Conservation (phyloP, 2,329 filamentous ascomycete genomes). For the Sphaerulina vaccinii region DNA sequence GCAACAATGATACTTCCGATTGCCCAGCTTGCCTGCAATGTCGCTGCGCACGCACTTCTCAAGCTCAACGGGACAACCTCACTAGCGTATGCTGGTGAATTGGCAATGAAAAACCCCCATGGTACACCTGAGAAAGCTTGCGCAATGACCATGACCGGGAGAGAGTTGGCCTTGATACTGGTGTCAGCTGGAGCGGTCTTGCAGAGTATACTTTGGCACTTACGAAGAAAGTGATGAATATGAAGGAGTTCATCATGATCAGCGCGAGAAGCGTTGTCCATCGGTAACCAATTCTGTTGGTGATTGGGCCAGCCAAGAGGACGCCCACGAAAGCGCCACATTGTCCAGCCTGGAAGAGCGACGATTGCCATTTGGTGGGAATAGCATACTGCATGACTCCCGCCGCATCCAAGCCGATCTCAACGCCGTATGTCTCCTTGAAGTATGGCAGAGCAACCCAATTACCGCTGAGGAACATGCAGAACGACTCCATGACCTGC, state of each 20-base stretch:
- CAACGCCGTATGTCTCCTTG: slow-evolving; percentile 47
- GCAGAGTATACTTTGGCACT: too few species aligned
- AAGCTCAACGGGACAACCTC: slow-evolving; percentile 59
- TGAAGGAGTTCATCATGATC: slow-evolving; percentile 56
- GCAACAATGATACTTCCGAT: slow-evolving; percentile 59
- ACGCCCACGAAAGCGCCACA: slow-evolving; percentile 59
- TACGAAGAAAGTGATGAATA: slow-evolving; percentile 59
- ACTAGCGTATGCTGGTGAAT: slow-evolving; percentile 58
- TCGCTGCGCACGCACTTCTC: slow-evolving; percentile 56
- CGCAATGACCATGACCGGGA: slow-evolving; percentile 39
- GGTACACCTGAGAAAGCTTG: slow-evolving; percentile 60
- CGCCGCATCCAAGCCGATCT: neutral
- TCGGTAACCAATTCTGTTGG: slow-evolving; percentile 57
- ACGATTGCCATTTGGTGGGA: slow-evolving; percentile 55
- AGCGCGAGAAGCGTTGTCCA: slow-evolving; percentile 55
- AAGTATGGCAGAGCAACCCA: slow-evolving; percentile 55
- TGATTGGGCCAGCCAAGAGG: slow-evolving; percentile 57
- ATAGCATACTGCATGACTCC: slow-evolving; percentile 48
- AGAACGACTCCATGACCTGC: slow-evolving; percentile 60
- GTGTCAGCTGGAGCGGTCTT: too few species aligned
- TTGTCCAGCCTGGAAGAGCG: slow-evolving; percentile 54
- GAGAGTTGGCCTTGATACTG: too few species aligned
- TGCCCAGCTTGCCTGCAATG: slow-evolving; percentile 63
- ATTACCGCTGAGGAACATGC: slow-evolving; percentile 57
- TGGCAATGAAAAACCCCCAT: slow-evolving; percentile 64